Evolutionary conservation across 331 rosid genomes (phyloP), one percentile per base, ranked within the genome.

Genomic region (Pyracantha coccinea): DNA sequence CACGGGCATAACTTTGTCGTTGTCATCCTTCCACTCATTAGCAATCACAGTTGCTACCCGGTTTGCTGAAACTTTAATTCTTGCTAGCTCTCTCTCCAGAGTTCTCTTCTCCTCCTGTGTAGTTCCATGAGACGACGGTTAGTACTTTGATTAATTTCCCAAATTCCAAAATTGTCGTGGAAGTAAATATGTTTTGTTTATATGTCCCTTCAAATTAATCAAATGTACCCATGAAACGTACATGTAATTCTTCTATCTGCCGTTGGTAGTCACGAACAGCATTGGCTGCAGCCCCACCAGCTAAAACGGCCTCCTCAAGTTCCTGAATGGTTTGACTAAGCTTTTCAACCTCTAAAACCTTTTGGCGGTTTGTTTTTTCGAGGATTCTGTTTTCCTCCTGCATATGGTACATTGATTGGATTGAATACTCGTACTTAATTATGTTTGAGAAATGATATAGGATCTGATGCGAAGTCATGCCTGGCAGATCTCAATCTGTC

Each of bases 401-500:
- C 76, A 78, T 68, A 76, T 82, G 72, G 66, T 61, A 69, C 5
- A 66, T 32, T 50, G 84, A 50, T 80, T 77, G 35, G 35, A 62
- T 74, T 57, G 69, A 57, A 44, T 72, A 77, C 66, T 14, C 47
- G 12, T 4, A 32, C 21, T 35, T 77, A 24, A 29, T 27, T 66
- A 20, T 17, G 25, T 62, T 28, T 1, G 66, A 78, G 35, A 7
- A 29, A 79, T 69, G 53, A 44, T 47, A 79, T 20, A 79, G 52
- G 64, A 81, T 66, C 73, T 74, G 57, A 68, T 50, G 50, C 72
- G 70, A 76, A 58, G 33, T 66, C 82, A 77, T 86, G 86, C 99
- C 96, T 89, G 97, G 87, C 90, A 95, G 41, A 95, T 95, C 79
- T 95, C 97, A 72, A 92, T 92, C 90, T 95, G 99, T 90, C 97